These are phyloP conservation scores for Naganishia albida DNA, from an alignment of 1,284 basidiomycete genomes.

Conservation along the genomic window DNA sequence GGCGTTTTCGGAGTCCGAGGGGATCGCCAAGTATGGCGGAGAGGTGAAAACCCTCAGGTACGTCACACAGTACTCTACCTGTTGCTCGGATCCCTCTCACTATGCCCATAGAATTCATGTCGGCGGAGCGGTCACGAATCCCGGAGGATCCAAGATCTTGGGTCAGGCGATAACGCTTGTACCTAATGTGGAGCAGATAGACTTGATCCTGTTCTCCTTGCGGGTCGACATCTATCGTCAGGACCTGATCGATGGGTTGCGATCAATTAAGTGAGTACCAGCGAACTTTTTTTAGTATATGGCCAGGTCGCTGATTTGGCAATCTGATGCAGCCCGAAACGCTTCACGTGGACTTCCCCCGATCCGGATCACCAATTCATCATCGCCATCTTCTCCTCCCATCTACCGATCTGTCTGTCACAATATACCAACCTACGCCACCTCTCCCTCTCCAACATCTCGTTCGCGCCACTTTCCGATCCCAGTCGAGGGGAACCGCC, in stretches of 20 bases:
- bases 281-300: neutral
- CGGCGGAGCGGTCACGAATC: conserved; percentile 22
- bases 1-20: conserved; percentile 20
- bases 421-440: conserved; percentile 19
- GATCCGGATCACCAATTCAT: conserved; percentile 32
- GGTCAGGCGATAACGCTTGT: conserved; percentile 19
- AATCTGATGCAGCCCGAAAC: conserved; percentile 2
- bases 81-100: neutral
- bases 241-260: conserved; percentile 11
- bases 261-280: conserved; percentile 27
- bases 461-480: conserved; percentile 27
- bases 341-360: conserved; percentile 31
- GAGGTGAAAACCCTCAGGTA: conserved; percentile 12
- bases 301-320: neutral
- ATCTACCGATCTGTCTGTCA: conserved; percentile 19
- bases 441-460: conserved; percentile 28
- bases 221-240: conserved; percentile 28
- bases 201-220: conserved; percentile 26
- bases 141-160: conserved; percentile 21
- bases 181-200: conserved; percentile 22
- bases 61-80: neutral
- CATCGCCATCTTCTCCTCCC: conserved; percentile 32
- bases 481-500: conserved; percentile 27
- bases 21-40: conserved; percentile 7
- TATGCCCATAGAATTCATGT: conserved; percentile 1